A percentile compares a stretch with the other conserved stretches of the same genome.
These are phyloP conservation scores for Chaetomiaceae sp. DNA, from an alignment of 2,329 filamentous ascomycete species.

Conservation along the genomic window DNA sequence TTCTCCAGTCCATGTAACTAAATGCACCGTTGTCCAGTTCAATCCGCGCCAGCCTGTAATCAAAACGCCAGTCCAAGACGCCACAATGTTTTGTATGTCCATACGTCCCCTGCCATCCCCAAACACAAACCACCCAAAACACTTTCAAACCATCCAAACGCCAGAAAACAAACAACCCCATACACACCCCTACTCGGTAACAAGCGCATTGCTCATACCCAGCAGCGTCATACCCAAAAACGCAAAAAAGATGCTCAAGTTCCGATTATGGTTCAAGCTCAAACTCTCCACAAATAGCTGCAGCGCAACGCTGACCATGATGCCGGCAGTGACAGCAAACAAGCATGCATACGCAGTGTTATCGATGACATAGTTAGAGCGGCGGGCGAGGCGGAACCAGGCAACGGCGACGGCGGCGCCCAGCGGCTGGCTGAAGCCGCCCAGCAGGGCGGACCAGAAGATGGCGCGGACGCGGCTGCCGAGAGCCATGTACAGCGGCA, in stretches of 20 bases:
- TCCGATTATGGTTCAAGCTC: constrained; percentile 73
- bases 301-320: constrained; percentile 91
- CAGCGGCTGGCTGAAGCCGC: constrained; percentile 80
- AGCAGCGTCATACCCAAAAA: constrained; percentile 85
- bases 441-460: constrained; percentile 74
- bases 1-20: too few species aligned
- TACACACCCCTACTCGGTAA: constrained; percentile 6
- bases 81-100: too few species aligned
- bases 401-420: constrained; percentile 79
- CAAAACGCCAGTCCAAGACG: too few species aligned
- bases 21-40: too few species aligned
- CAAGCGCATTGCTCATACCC: constrained; percentile 69
- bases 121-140: background rate
- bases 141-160: background rate
- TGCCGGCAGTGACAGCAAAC: constrained; percentile 85
- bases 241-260: constrained; percentile 72
- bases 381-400: constrained; percentile 71
- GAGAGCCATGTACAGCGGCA: constrained; percentile 89
- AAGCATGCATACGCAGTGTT: constrained; percentile 68
- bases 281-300: constrained; percentile 85
- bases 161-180: background rate
- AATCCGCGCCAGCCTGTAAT: too few species aligned
- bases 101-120: too few species aligned
- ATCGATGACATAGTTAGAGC: constrained; percentile 45
- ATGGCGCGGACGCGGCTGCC: constrained; percentile 77